phyloP scores from a whole-genome alignment of 2,329 filamentous ascomycete species.

The Annulohypoxylon truncatum region DNA sequence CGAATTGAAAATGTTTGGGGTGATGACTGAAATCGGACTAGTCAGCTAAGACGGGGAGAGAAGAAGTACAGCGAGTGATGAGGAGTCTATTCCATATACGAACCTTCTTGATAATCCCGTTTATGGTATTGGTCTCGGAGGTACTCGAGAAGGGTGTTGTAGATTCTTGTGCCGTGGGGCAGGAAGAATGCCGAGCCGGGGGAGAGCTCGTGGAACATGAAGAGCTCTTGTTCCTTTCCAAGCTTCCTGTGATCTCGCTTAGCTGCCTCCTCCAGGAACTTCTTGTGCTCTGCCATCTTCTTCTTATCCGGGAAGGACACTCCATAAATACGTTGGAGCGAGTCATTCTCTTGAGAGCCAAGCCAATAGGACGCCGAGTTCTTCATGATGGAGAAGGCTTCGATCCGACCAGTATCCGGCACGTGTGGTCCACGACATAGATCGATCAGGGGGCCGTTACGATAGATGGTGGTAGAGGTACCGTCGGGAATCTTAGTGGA shows the following conservation, averaged over 20 bases:
- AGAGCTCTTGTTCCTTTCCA: conserved; percentile 94
- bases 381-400: conserved; percentile 94
- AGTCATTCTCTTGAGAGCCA: conserved; percentile 92
- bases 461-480: conserved; percentile 92
- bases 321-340: conserved; percentile 94
- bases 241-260: conserved; percentile 96
- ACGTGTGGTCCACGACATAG: conserved; percentile 95
- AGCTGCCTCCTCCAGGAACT: conserved; percentile 96
- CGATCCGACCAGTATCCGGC: conserved; percentile 91
- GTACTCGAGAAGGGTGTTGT: conserved; percentile 86
- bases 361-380: conserved; percentile 85
- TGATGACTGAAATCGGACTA: conserved; percentile 72
- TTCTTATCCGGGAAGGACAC: conserved; percentile 97
- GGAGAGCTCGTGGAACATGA: conserved; percentile 96
- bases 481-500: conserved; percentile 90
- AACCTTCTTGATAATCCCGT: conserved; percentile 84
- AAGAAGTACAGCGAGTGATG: neutral
- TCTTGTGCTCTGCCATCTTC: conserved; percentile 89
- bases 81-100: neutral
- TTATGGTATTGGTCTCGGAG: conserved; percentile 90
- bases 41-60: neutral
- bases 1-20: conserved; percentile 96
- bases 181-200: conserved; percentile 93
- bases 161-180: conserved; percentile 91
- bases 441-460: conserved; percentile 93